Evolutionary conservation across 2,329 filamentous ascomycete species (phyloP).

Genomic region (Pseudopyricularia cyperi): DNA sequence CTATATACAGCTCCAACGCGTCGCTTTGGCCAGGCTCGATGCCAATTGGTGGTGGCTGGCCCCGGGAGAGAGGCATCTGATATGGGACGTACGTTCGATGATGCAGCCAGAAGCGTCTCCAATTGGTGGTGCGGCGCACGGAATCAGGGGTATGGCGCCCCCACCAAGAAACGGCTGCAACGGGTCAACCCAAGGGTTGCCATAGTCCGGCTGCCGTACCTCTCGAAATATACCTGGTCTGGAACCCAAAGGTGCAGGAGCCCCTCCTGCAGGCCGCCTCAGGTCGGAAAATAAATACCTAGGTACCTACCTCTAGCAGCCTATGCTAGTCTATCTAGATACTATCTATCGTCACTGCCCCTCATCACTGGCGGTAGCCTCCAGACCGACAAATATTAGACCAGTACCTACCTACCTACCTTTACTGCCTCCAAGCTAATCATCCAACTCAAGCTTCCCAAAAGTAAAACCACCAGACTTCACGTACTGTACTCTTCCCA

Average conservation of each 20-base stretch:
- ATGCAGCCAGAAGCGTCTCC: neutral
- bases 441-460: no score
- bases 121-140: neutral
- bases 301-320: no score
- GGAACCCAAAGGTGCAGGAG: neutral
- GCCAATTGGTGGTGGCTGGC: neutral
- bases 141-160: neutral
- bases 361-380: neutral
- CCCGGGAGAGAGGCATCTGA: neutral
- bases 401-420: neutral
- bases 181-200: neutral
- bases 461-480: no score
- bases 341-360: neutral
- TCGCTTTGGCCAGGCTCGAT: neutral
- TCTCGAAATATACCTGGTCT: no score
- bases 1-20: neutral
- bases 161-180: neutral
- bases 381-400: neutral
- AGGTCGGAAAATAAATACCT: neutral
- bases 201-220: neutral
- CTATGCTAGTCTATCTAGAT: no score
- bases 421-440: neutral
- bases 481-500: no score
- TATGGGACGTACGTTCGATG: neutral
- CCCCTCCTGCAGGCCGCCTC: neutral